phyloP scores from a whole-genome alignment of 805 yeast genomes.

The Saitoella complicata region DNA sequence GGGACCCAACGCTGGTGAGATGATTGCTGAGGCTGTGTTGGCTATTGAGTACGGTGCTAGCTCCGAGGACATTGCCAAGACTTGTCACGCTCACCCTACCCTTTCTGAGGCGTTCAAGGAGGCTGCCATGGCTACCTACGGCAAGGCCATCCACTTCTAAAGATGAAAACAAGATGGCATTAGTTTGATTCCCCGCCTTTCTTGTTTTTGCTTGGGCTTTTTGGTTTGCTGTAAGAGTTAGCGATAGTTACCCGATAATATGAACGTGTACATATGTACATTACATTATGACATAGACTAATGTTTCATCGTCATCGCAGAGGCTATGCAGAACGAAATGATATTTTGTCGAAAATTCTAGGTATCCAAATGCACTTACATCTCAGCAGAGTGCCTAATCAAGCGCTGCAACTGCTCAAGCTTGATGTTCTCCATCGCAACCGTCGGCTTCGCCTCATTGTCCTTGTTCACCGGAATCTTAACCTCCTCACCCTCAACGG shows the following conservation, averaged over 20 bases:
- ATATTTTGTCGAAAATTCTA: too few species aligned
- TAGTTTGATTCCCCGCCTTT: too few species aligned
- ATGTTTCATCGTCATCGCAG: too few species aligned
- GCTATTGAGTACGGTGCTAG: constrained; percentile 98
- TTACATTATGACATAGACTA: too few species aligned
- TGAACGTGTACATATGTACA: too few species aligned
- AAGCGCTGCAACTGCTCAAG: constrained; percentile 17
- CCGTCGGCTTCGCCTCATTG: constrained; percentile 11
- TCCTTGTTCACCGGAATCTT: constrained; percentile 16
- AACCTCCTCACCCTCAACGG: constrained; percentile 14
- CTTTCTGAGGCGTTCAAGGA: constrained; percentile 95
- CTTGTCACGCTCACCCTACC: constrained; percentile 98
- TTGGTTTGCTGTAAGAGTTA: too few species aligned
- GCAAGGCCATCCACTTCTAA: constrained; percentile 78
- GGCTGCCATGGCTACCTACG: constrained; percentile 86
- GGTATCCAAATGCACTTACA: too few species aligned
- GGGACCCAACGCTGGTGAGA: constrained; percentile 98
- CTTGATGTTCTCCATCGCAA: constrained; percentile 9
- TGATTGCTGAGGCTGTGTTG: constrained; percentile 96
- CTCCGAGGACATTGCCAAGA: constrained; percentile 93
- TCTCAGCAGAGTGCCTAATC: too few species aligned
- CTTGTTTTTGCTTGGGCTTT: too few species aligned
- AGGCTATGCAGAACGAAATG: too few species aligned
- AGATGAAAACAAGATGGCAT: neutral
- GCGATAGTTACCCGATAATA: too few species aligned